These are phyloP conservation scores for Aphanomyces euteiches DNA, from an alignment of 352 stramenopile species.

Conservation along the genomic window DNA sequence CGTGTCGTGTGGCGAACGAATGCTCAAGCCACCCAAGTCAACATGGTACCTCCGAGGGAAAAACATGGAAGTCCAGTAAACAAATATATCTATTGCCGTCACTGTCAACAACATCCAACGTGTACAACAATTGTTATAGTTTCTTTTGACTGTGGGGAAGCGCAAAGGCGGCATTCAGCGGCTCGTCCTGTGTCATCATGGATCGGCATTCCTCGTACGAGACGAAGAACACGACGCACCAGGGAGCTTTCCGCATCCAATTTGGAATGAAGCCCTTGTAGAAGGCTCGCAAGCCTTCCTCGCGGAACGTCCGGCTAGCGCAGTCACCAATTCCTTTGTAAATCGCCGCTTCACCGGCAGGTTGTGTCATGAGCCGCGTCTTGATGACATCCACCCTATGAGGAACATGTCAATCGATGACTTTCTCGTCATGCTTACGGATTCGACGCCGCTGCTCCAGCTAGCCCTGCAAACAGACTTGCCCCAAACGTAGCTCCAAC, in stretches of 20 bases:
- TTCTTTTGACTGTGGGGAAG: conserved; percentile 1
- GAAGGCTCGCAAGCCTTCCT: conserved; percentile 59
- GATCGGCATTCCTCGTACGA: conserved; percentile 55
- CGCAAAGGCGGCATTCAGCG: neutral
- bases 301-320: conserved; percentile 59
- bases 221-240: conserved; percentile 85
- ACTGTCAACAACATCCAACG: neutral
- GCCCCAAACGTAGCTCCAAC: conserved; percentile 68
- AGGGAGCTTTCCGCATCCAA: conserved; percentile 84
- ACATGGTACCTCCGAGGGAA: conserved; percentile 12
- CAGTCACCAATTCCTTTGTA: conserved; percentile 74
- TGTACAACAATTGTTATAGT: neutral
- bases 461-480: conserved; percentile 73
- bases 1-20: neutral
- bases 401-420: neutral
- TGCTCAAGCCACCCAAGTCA: conserved; percentile 4
- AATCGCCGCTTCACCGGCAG: conserved; percentile 46
- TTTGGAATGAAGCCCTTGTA: conserved; percentile 87
- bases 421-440: conserved; percentile 42
- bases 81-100: neutral
- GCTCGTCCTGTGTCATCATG: neutral
- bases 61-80: conserved; percentile 9
- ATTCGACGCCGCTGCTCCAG: conserved; percentile 65
- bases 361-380: conserved; percentile 78
- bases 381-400: conserved; percentile 82